Percentiles rank a stretch among this genome's conserved stretches.
Evolutionary conservation across 208 protist species (phyloP).

Genomic region (Acanthamoeba sp.): DNA sequence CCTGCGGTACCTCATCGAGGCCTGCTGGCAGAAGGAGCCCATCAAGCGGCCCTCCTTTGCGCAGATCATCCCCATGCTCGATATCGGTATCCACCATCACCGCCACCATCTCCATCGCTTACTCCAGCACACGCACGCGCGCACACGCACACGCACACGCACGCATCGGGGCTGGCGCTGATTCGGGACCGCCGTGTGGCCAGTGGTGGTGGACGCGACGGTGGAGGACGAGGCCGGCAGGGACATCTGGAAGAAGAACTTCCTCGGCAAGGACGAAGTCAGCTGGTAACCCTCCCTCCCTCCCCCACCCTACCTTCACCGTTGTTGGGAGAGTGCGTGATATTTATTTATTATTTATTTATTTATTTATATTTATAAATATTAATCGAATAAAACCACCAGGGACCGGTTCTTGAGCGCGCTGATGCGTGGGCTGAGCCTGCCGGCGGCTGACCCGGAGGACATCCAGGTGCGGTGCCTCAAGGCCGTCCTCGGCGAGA

Average conservation of each 20-base stretch:
- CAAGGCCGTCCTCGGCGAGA: constrained; percentile 78
- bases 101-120: background rate
- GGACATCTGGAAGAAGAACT: constrained; percentile 83
- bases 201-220: constrained; percentile 40
- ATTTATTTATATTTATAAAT: too few relatives aligned
- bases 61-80: constrained; percentile 67
- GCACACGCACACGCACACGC: background rate
- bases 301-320: background rate
- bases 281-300: constrained; percentile 76
- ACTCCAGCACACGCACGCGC: background rate
- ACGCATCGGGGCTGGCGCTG: background rate
- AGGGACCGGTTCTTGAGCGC: constrained; percentile 29
- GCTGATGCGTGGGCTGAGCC: background rate
- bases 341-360: too few relatives aligned
- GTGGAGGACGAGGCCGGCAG: constrained; percentile 67
- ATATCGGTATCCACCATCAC: background rate
- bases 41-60: constrained; percentile 35
- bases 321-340: background rate
- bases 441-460: constrained; percentile 15
- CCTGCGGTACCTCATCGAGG: constrained; percentile 76
- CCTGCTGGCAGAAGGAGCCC: constrained; percentile 80
- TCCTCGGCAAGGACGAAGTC: constrained; percentile 74
- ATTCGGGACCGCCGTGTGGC: background rate
- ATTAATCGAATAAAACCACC: too few relatives aligned
- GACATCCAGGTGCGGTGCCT: constrained; percentile 82